These are phyloP conservation scores for Rubus idaeus DNA, from an alignment of 306 rosid genomes.

Conservation along the genomic window DNA sequence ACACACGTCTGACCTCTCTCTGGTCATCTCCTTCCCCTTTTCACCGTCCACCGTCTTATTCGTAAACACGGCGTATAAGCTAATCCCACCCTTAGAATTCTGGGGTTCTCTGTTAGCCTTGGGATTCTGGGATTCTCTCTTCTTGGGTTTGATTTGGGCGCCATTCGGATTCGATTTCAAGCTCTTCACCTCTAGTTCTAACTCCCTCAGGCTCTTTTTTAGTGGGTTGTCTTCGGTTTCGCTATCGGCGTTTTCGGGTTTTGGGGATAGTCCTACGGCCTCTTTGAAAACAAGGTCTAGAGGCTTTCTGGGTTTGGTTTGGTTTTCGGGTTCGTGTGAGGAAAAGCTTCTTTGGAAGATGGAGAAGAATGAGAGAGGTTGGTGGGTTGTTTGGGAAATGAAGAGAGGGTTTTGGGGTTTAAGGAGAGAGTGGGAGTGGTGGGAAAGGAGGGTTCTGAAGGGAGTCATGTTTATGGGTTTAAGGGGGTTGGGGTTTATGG, in stretches of 20 bases:
- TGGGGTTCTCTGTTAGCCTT: neutral
- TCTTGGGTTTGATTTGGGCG: conserved; percentile 5
- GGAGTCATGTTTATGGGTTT: neutral
- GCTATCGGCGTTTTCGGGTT: conserved; percentile 10
- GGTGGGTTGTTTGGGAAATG: conserved; percentile 26
- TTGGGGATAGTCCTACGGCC: conserved; percentile 32
- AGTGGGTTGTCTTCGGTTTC: conserved; percentile 21
- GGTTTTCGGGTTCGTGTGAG: conserved; percentile 20
- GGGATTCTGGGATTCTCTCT: neutral
- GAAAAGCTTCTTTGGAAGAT: conserved; percentile 23
- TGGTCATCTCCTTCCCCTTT: neutral
- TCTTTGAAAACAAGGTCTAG: conserved; percentile 43
- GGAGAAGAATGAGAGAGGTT: conserved; percentile 21
- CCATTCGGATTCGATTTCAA: conserved; percentile 21
- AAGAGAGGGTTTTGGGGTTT: conserved; percentile 29
- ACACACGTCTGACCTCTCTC: conserved; percentile 25
- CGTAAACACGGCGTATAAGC: conserved; percentile 35
- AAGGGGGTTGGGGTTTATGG: neutral
- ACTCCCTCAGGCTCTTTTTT: conserved; percentile 32
- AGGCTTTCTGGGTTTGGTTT: conserved; percentile 29
- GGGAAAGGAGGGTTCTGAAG: conserved; percentile 13
- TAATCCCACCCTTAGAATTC: conserved; percentile 15
- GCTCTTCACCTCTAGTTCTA: conserved; percentile 33
- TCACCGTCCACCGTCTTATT: neutral
- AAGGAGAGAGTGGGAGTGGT: neutral